These are phyloP conservation scores for Russula brevipes DNA, from an alignment of 768 basidiomycete species.

Conservation along the genomic window DNA sequence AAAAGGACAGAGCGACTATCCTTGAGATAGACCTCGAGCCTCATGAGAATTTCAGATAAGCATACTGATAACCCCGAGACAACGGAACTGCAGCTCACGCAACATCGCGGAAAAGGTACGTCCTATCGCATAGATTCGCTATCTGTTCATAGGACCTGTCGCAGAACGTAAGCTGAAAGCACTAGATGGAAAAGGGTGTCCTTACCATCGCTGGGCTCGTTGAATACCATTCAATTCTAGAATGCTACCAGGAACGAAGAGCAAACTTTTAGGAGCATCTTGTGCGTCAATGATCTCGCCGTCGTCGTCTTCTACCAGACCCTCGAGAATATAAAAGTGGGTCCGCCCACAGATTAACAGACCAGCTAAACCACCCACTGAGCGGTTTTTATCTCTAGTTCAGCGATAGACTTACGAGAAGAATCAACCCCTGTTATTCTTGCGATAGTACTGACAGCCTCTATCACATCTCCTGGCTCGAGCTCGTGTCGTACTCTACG, in stretches of 20 bases:
- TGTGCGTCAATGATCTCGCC: conserved; percentile 86
- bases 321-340: conserved; percentile 87
- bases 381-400: not conserved
- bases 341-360: conserved; percentile 80
- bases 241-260: conserved; percentile 81
- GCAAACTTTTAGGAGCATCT: conserved; percentile 75
- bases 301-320: conserved; percentile 77
- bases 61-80: not conserved
- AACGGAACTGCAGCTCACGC: conserved; percentile 49
- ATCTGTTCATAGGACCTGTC: conserved; percentile 75
- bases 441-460: conserved; percentile 80
- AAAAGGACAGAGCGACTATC: conserved; percentile 85
- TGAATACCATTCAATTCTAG: conserved; percentile 77
- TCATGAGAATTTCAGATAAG: conserved; percentile 29
- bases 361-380: conserved; percentile 50
- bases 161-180: not conserved
- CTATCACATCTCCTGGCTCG: conserved; percentile 85
- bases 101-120: conserved; percentile 87
- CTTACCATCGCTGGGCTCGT: conserved; percentile 77
- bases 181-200: not conserved
- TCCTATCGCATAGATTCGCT: conserved; percentile 69
- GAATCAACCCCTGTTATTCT: conserved; percentile 89
- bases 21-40: conserved; percentile 88
- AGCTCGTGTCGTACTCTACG: conserved; percentile 81
- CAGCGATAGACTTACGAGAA: conserved; percentile 54